A percentile compares a stretch with the other conserved stretches of the same genome.
Conservation (phyloP, 2,329 filamentous ascomycete species). For the Bipolaris oryzae region DNA sequence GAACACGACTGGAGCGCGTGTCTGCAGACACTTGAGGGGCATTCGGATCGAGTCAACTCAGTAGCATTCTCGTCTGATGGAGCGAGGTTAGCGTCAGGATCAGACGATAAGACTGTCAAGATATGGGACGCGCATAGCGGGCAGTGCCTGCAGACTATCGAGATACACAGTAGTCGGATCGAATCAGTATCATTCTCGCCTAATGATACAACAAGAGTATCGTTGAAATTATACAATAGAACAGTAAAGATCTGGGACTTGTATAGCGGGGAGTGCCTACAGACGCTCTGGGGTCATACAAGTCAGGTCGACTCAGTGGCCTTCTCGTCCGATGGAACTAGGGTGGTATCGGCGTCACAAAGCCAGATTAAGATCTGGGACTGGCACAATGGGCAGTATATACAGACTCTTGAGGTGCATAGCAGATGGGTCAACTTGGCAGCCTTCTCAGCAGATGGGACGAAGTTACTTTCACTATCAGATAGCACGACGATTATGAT, state of each 20-base stretch:
- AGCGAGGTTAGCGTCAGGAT: conserved; percentile 11
- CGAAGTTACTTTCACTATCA: no score
- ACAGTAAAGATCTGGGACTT: background rate
- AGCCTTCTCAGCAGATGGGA: conserved; percentile 15
- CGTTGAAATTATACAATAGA: background rate
- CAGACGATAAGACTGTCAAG: conserved; percentile 1
- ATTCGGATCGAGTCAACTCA: background rate
- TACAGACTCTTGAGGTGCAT: background rate
- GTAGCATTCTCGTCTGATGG: background rate
- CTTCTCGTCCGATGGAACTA: background rate
- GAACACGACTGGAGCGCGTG: conserved; percentile 3
- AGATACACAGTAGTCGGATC: conserved; percentile 17
- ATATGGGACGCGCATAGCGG: background rate
- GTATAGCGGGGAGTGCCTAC: background rate
- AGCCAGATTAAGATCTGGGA: background rate
- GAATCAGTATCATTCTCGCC: conserved; percentile 8
- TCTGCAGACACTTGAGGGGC: conserved; percentile 5
- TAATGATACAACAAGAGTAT: background rate
- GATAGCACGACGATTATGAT: no score
- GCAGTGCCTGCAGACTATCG: conserved; percentile 23
- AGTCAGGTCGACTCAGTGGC: background rate
- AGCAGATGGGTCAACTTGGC: background rate
- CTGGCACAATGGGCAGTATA: background rate
- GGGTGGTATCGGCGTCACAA: no score
- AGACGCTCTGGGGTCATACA: background rate